These are phyloP conservation scores for Ramaria rubella DNA, from an alignment of 768 basidiomycete genomes.

Conservation along the genomic window DNA sequence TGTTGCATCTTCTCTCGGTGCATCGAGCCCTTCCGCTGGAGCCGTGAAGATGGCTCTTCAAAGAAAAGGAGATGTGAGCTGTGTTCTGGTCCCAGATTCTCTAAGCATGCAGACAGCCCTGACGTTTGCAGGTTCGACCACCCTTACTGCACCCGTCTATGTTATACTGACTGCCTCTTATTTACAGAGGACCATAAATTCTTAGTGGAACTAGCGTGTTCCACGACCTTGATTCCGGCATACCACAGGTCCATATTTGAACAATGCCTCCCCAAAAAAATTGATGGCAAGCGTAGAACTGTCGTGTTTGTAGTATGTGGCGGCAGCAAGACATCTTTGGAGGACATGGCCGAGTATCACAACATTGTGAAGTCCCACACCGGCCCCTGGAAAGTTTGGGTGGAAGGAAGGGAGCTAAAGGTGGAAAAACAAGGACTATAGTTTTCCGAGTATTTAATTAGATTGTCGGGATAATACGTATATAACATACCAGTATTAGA, in stretches of 20 bases:
- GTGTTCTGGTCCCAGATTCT: conserved; percentile 60
- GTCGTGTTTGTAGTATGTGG: conserved; percentile 68
- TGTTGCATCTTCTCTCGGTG: conserved; percentile 64
- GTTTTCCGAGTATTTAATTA: neutral
- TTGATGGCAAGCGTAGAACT: conserved; percentile 22
- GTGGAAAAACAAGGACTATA: neutral
- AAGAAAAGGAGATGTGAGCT: conserved; percentile 48
- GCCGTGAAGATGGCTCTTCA: conserved; percentile 62
- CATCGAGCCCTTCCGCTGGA: conserved; percentile 53
- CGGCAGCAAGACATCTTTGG: conserved; percentile 59
- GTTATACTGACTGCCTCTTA: neutral
- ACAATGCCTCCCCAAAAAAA: conserved; percentile 36
- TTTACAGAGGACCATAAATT: conserved; percentile 65
- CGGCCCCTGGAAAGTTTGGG: conserved; percentile 24
- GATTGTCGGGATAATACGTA: neutral
- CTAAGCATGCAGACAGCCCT: conserved; percentile 56
- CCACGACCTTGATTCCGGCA: conserved; percentile 60
- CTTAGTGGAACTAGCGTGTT: conserved; percentile 68
- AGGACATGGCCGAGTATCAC: conserved; percentile 46
- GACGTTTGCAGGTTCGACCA: conserved; percentile 49
- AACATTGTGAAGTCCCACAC: conserved; percentile 30
- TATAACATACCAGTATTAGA: too few relatives aligned
- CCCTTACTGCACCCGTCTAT: neutral
- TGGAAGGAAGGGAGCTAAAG: conserved; percentile 20
- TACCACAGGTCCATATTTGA: conserved; percentile 54